Conservation (phyloP, 768 basidiomycete genomes). For the Coprinopsis marcescibilis region DNA sequence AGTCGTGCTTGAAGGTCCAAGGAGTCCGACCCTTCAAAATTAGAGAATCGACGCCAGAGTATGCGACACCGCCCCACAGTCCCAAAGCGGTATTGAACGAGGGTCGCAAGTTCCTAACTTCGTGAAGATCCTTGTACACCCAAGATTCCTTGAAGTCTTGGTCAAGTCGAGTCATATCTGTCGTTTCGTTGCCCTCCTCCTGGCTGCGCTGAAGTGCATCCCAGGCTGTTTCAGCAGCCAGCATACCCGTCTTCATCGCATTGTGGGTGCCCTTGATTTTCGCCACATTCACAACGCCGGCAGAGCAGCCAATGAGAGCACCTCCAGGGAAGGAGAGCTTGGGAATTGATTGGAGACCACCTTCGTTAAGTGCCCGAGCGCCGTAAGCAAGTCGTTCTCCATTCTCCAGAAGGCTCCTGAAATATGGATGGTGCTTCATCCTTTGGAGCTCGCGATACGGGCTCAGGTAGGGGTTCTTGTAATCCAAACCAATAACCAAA, state of each 20-base stretch:
- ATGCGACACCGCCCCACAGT: conserved; percentile 80
- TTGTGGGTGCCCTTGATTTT: conserved; percentile 99
- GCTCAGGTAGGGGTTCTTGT: conserved; percentile 86
- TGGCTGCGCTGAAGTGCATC: conserved; percentile 44
- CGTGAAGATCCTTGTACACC: conserved; percentile 80
- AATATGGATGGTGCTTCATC: conserved; percentile 97
- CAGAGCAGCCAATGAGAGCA: conserved; percentile 90
- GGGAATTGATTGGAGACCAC: conserved; percentile 89
- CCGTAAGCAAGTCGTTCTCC: conserved; percentile 81
- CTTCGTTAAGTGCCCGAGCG: conserved; percentile 86
- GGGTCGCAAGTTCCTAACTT: conserved; percentile 88
- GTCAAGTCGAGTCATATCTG: conserved; percentile 74
- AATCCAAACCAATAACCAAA: conserved; percentile 90
- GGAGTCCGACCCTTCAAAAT: conserved; percentile 81
- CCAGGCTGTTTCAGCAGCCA: conserved; percentile 87
- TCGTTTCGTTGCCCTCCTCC: conserved; percentile 19
- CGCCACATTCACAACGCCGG: conserved; percentile 92
- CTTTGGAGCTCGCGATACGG: conserved; percentile 92
- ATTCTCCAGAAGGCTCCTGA: conserved; percentile 70
- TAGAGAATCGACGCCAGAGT: conserved; percentile 85
- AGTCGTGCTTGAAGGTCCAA: conserved; percentile 81
- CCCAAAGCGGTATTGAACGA: conserved; percentile 80
- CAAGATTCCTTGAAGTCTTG: conserved; percentile 66
- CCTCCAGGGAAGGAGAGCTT: conserved; percentile 86
- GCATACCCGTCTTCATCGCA: conserved; percentile 98